Evolutionary conservation across 108 stramenopile genomes (phyloP).

Genomic region (Discostella stelligeroides): DNA sequence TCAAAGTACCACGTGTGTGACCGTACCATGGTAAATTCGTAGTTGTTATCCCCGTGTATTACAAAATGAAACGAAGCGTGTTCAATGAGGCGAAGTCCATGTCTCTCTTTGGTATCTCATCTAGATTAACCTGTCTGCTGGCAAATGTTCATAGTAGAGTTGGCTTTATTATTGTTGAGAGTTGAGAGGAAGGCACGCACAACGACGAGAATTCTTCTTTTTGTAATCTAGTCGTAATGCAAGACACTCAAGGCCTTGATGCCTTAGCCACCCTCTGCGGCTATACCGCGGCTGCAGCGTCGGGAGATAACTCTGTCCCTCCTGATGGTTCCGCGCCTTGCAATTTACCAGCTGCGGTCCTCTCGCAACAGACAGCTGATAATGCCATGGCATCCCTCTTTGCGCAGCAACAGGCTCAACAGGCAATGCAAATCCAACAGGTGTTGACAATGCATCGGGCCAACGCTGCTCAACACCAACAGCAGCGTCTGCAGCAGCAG

Average conservation of each 20-base stretch:
- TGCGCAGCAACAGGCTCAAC: slow-evolving; percentile 33
- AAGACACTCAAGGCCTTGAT: slow-evolving; percentile 68
- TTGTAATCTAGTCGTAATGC: slow-evolving; percentile 27
- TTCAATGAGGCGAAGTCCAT: too few relatives aligned
- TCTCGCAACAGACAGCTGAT: slow-evolving; percentile 16
- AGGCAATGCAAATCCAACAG: slow-evolving; percentile 14
- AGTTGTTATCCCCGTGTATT: too few relatives aligned
- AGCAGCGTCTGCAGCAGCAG: slow-evolving; percentile 35
- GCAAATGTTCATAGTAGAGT: too few relatives aligned
- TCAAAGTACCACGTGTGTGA: too few relatives aligned
- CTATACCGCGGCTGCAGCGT: slow-evolving; percentile 17
- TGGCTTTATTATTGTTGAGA: too few relatives aligned
- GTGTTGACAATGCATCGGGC: slow-evolving; percentile 13
- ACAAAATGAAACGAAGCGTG: too few relatives aligned
- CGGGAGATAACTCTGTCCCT: slow-evolving; percentile 20
- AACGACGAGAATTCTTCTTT: too few relatives aligned
- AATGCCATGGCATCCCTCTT: slow-evolving; percentile 15
- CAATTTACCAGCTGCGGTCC: slow-evolving; percentile 6
- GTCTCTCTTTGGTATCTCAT: too few relatives aligned
- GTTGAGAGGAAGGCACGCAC: too few relatives aligned
- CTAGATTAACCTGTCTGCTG: too few relatives aligned
- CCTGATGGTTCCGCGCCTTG: neutral
- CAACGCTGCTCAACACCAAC: slow-evolving; percentile 23
- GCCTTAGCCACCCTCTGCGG: slow-evolving; percentile 69
- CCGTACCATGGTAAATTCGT: too few relatives aligned